Percentiles rank a stretch among this genome's conserved stretches.
Conservation (phyloP, 495 filamentous ascomycete genomes). For the Penicillium diatomitis region DNA sequence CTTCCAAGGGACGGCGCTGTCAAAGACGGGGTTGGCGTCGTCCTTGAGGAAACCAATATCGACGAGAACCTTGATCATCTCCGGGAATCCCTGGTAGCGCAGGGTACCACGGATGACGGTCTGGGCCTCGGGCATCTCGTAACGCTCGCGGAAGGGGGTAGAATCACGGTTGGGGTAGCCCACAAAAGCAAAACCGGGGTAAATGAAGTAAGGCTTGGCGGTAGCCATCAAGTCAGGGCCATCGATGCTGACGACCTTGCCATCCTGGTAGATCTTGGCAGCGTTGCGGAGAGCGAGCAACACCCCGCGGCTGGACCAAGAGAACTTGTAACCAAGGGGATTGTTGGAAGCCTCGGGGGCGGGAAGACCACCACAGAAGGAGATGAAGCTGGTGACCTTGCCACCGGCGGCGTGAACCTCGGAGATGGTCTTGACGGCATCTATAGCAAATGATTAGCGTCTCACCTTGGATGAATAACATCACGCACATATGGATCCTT, state of each 20-base stretch:
- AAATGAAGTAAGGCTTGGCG: constrained; percentile 87
- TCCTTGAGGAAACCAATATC: constrained; percentile 78
- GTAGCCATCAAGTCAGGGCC: constrained; percentile 71
- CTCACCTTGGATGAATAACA: too few relatives aligned
- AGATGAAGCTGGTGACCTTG: constrained; percentile 74
- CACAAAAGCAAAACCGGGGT: constrained; percentile 80
- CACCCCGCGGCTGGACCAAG: constrained; percentile 77
- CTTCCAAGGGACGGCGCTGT: constrained; percentile 62
- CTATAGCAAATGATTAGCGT: constrained; percentile 38
- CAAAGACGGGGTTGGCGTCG: constrained; percentile 50
- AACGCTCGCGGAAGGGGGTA: constrained; percentile 74
- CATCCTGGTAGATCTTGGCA: constrained; percentile 75
- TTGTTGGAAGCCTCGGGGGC: constrained; percentile 80
- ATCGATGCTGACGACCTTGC: constrained; percentile 53
- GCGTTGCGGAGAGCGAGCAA: constrained; percentile 76
- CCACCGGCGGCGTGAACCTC: constrained; percentile 72
- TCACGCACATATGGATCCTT: neutral
- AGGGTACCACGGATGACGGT: constrained; percentile 60
- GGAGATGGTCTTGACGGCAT: constrained; percentile 83
- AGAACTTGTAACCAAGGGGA: constrained; percentile 95
- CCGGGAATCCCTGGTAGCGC: constrained; percentile 77
- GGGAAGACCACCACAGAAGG: constrained; percentile 83
- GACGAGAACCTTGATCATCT: constrained; percentile 78
- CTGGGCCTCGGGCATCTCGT: constrained; percentile 74
- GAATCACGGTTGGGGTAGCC: constrained; percentile 93